Base-by-base conservation (phyloP, 441 rosid genomes). In the Pelargonium cotyledonis region DNA sequence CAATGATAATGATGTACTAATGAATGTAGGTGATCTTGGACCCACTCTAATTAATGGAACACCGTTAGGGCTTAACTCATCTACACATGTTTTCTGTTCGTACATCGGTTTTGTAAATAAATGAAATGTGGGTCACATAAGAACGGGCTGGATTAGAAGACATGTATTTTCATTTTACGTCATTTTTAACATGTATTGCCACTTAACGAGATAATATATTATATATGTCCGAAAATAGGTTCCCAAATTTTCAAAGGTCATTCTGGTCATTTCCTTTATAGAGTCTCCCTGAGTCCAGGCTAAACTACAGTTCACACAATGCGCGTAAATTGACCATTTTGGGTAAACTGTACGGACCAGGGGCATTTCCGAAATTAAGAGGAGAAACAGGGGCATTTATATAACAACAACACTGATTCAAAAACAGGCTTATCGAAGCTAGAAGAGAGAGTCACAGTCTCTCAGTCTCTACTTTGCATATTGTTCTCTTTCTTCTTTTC, bases 401-500 rank as follows among this genome's bases (percentile, higher is more conserved):
- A 12, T 12, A 46, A 46, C 53, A 14, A 46, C 11, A 14, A 46
- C 35, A 29, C 15, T 14, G 9, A 31, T 46, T 60, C 63, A 53
- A 31, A 58, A 67, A 61, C 58, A 47, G 64, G 18, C 43, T 71
- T 35, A 65, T 65, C 55, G 73, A 60, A 3, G 12, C 9, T 12
- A 8, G 3, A 4, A 7, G n/a, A 68, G 44, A 67, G 23, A 21
- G 23, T 21, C 23, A 12, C 53, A 8, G 53, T 65, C 63, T 19
- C 60, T 65, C 38, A 63, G 64, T 65, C 67, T 78, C 49, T 67
- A 79, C 79, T 76, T 81, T 77, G 76, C 79, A 77, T 75, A 66
- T 78, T 78, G 67, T 80, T 75, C 77, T 74, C 41, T 77, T 60
- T 38, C 26, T 31, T 31, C 16, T 10, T 55, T 2, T 35, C 23